Conservation (phyloP, 2,329 filamentous ascomycete species). For the Chaetomiaceae sp. region DNA sequence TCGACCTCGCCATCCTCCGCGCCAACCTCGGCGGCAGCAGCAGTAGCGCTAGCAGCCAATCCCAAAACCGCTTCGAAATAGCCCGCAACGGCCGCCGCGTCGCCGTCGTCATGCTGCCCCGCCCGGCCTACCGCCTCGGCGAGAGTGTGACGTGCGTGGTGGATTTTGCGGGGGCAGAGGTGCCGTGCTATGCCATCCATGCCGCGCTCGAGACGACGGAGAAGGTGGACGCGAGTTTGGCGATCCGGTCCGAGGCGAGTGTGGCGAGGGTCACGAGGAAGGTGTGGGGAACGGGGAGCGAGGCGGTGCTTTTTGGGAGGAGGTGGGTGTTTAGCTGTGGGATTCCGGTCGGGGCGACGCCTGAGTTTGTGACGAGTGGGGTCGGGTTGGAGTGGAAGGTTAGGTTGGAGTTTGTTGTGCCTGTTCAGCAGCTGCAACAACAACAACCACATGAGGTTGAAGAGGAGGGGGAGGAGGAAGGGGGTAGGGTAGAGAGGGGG, state of each 20-base stretch:
- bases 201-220: constrained; percentile 83
- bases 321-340: constrained; percentile 76
- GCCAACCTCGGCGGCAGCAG: constrained; percentile 62
- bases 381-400: constrained; percentile 86
- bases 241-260: constrained; percentile 78
- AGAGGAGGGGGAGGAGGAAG: constrained; percentile 21
- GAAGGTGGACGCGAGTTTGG: constrained; percentile 72
- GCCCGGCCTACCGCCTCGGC: constrained; percentile 83
- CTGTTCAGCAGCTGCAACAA: constrained; percentile 40
- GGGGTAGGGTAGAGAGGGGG: constrained; percentile 26
- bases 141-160: constrained; percentile 81
- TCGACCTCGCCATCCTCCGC: constrained; percentile 84
- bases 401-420: constrained; percentile 87
- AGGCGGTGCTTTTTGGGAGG: constrained; percentile 77
- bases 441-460: constrained; percentile 26
- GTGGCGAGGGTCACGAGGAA: constrained; percentile 83
- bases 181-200: constrained; percentile 82
- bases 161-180: constrained; percentile 72
- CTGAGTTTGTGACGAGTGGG: constrained; percentile 87
- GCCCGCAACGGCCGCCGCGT: constrained; percentile 88
- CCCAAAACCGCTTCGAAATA: constrained; percentile 92
- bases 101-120: constrained; percentile 81
- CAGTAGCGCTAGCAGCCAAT: constrained; percentile 46
- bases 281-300: constrained; percentile 71
- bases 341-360: constrained; percentile 78